Percentiles rank a stretch among this genome's conserved stretches.
Conservation (phyloP, 495 filamentous ascomycete species). For the Podospora sp. region DNA sequence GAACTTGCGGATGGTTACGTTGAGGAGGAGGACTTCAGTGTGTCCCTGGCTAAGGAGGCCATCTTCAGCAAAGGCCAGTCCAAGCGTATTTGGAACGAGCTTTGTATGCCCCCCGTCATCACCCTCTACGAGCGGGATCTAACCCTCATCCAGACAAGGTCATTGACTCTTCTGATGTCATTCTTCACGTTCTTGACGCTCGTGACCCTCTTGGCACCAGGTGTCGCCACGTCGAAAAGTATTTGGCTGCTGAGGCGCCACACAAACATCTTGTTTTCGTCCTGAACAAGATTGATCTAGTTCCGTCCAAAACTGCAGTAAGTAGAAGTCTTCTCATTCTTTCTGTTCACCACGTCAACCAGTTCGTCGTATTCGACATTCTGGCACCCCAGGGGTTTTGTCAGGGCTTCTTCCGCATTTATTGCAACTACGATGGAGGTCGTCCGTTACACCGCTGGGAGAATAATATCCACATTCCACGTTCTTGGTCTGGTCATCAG, state of each 20-base stretch:
- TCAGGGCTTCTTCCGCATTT: constrained; percentile 80
- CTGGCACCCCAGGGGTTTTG: constrained; percentile 70
- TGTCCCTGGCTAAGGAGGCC: constrained; percentile 76
- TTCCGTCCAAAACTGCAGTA: constrained; percentile 93
- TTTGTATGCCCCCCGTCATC: constrained; percentile 56
- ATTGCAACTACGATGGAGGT: constrained; percentile 63
- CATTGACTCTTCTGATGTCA: constrained; percentile 93
- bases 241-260: constrained; percentile 86
- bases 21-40: constrained; percentile 51
- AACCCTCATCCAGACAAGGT: constrained; percentile 64
- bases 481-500: constrained; percentile 59
- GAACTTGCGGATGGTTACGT: constrained; percentile 56
- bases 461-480: constrained; percentile 67
- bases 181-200: constrained; percentile 93
- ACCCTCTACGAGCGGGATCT: constrained; percentile 1
- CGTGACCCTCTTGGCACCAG: constrained; percentile 89
- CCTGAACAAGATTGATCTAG: constrained; percentile 92
- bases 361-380: constrained; percentile 1
- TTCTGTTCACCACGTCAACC: constrained; percentile 11
- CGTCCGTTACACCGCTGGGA: constrained; percentile 99
- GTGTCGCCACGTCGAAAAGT: constrained; percentile 90
- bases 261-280: constrained; percentile 72
- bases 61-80: constrained; percentile 94
- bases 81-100: constrained; percentile 96
- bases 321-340: constrained; percentile 49